Conservation (phyloP, 192 early-diverging fungal species). For the Haplosporangium gracile region DNA sequence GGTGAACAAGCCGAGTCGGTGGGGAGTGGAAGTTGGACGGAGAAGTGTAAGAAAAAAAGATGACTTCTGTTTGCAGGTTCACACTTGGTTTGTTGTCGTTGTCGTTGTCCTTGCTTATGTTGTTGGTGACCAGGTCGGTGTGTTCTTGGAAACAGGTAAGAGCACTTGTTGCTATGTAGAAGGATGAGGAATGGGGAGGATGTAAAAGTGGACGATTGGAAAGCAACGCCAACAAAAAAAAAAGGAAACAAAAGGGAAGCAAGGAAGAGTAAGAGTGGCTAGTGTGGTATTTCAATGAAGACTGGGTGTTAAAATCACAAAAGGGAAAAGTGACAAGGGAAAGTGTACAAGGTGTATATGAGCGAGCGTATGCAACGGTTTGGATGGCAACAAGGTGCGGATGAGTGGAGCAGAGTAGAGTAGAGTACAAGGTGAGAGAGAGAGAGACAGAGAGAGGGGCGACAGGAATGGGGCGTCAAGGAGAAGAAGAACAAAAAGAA, state of each 20-base stretch:
- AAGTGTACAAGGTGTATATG: no score
- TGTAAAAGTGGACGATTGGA: background rate
- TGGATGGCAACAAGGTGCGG: background rate
- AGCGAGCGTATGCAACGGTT: background rate
- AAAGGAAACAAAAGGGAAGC: background rate
- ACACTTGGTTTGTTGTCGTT: background rate
- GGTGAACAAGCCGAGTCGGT: background rate
- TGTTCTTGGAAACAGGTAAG: background rate
- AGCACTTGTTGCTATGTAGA: background rate
- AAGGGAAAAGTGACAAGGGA: no score
- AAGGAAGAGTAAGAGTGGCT: background rate
- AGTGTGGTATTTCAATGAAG: background rate
- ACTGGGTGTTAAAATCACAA: background rate
- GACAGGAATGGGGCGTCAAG: slow-evolving; percentile 2
- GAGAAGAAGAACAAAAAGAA: background rate
- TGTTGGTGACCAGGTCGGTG: background rate
- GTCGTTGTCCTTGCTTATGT: background rate
- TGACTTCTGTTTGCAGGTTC: background rate
- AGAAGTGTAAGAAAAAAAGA: background rate
- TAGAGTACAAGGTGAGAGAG: no score
- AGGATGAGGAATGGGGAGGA: background rate
- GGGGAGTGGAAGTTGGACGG: background rate
- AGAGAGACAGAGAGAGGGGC: background rate
- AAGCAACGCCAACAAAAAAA: background rate
- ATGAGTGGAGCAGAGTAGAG: no score